Evolutionary conservation across 2,329 filamentous ascomycete species (phyloP).

Genomic region (Fusarium pseudonygamai): DNA sequence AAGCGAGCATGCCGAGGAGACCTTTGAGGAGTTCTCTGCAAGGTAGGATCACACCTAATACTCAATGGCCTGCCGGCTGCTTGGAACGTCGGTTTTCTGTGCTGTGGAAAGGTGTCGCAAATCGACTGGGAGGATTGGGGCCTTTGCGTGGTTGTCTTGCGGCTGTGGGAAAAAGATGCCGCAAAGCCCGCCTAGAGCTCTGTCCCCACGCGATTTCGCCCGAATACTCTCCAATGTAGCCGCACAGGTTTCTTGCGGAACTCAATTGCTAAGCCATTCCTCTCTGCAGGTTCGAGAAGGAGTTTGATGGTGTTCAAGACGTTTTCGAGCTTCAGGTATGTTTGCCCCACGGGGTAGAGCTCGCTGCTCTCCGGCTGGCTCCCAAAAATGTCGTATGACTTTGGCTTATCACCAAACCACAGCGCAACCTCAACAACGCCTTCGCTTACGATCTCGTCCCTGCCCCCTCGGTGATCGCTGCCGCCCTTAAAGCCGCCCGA

Average conservation of each 20-base stretch:
- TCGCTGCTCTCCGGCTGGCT: constrained; percentile 33
- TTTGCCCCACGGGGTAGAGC: constrained; percentile 35
- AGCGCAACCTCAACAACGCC: constrained; percentile 98
- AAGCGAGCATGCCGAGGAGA: constrained; percentile 86
- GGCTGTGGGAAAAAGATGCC: constrained; percentile 39
- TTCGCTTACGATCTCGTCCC: constrained; percentile 99
- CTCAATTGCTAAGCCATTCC: constrained; percentile 44
- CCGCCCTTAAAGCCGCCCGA: constrained; percentile 91
- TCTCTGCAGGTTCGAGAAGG: constrained; percentile 90
- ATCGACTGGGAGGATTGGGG: background rate
- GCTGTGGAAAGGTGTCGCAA: constrained; percentile 1
- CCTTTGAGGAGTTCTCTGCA: constrained; percentile 97
- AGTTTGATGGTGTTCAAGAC: constrained; percentile 97
- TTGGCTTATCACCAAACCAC: constrained; percentile 42
- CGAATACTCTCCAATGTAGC: constrained; percentile 41
- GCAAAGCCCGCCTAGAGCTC: constrained; percentile 38
- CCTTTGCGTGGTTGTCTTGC: constrained; percentile 13
- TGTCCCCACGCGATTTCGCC: constrained; percentile 42
- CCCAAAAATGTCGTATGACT: constrained; percentile 46
- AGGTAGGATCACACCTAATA: constrained; percentile 70
- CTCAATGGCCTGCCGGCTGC: constrained; percentile 29
- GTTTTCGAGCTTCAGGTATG: constrained; percentile 99
- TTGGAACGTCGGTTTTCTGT: background rate
- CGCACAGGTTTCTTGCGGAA: constrained; percentile 23
- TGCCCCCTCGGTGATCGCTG: constrained; percentile 87